phyloP scores from a whole-genome alignment of 768 basidiomycete genomes.

The Lentinula guzmanii region DNA sequence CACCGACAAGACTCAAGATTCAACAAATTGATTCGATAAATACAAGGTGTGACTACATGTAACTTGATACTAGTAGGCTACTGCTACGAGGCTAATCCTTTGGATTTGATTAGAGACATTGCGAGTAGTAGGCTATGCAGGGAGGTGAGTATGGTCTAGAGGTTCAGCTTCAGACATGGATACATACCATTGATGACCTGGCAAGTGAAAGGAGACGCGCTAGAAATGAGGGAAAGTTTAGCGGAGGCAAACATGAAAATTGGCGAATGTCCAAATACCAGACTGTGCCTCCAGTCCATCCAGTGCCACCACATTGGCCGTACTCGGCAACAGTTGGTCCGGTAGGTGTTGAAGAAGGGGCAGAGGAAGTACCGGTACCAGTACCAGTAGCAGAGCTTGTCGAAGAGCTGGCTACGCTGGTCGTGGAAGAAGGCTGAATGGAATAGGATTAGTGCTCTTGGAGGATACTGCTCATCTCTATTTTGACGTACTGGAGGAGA shows the following conservation, averaged over 20 bases:
- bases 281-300: neutral
- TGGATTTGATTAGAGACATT: neutral
- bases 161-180: neutral
- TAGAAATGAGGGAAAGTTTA: neutral
- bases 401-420: neutral
- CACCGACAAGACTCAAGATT: too few species aligned
- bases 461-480: neutral
- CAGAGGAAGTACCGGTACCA: neutral
- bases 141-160: neutral
- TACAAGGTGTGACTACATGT: too few species aligned
- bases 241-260: neutral
- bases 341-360: neutral
- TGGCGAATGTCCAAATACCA: neutral
- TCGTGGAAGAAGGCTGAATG: neutral
- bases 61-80: neutral
- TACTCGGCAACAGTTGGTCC: neutral
- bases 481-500: constrained; percentile 1
- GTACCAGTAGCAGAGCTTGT: neutral
- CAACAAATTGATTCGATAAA: too few species aligned
- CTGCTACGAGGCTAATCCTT: neutral
- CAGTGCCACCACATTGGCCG: constrained; percentile 4
- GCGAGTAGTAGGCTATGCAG: neutral
- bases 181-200: constrained; percentile 3
- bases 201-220: constrained; percentile 4
- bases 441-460: neutral